A percentile compares a stretch with the other conserved stretches of the same genome.
Evolutionary conservation across 2,329 filamentous ascomycete genomes (phyloP).

Genomic region (Alternaria incomplexa): DNA sequence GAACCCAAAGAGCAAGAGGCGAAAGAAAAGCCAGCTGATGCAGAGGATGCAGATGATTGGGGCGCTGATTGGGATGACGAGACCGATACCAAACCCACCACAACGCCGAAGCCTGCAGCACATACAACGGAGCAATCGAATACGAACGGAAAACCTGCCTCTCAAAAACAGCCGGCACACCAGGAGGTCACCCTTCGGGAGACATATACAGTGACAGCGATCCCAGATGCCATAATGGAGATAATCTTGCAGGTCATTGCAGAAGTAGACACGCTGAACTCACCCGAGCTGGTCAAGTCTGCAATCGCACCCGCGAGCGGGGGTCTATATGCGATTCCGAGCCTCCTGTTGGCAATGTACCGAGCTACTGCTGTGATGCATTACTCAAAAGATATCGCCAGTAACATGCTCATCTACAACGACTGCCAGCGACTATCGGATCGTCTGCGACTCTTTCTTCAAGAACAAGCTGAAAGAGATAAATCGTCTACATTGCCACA

Average conservation of each 20-base stretch:
- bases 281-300: constrained; percentile 53
- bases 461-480: constrained; percentile 50
- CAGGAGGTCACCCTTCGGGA: constrained; percentile 81
- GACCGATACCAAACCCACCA: constrained; percentile 27
- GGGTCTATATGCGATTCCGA: constrained; percentile 74
- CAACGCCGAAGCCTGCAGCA: constrained; percentile 13
- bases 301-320: constrained; percentile 71
- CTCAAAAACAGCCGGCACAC: constrained; percentile 34
- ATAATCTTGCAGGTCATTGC: constrained; percentile 63
- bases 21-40: constrained; percentile 46
- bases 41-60: constrained; percentile 70
- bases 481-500: constrained; percentile 35
- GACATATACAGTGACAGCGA: constrained; percentile 84
- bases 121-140: constrained; percentile 38
- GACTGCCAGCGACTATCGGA: constrained; percentile 65
- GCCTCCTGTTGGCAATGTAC: constrained; percentile 77
- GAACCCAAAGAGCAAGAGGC: constrained; percentile 27
- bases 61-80: constrained; percentile 77
- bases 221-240: constrained; percentile 78
- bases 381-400: constrained; percentile 66
- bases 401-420: constrained; percentile 71
- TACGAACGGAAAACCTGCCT: constrained; percentile 37
- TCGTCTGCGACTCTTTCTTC: constrained; percentile 57
- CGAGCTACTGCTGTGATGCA: constrained; percentile 77
- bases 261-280: constrained; percentile 61